Evolutionary conservation across 345 rosid species (phyloP).

Genomic region (Jatropha curcas): DNA sequence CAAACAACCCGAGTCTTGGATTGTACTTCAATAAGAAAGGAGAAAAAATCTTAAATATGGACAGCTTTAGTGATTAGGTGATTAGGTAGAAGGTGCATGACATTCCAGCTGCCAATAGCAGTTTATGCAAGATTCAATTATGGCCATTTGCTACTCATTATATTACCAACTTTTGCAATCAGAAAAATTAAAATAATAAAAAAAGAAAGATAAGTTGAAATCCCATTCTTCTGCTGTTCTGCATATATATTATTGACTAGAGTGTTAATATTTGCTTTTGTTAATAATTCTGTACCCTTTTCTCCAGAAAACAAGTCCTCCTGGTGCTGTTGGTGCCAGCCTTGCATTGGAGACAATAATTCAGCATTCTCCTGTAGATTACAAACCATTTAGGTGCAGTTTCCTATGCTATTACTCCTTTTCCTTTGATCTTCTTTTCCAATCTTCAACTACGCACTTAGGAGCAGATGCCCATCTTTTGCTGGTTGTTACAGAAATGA

Average conservation of each 20-base stretch:
- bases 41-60: not conserved
- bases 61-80: too few species aligned
- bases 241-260: not conserved
- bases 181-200: too few species aligned
- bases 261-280: not conserved
- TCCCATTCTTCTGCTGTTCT: not conserved
- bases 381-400: constrained; percentile 60
- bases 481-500: constrained; percentile 56
- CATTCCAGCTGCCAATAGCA: too few species aligned
- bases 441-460: constrained; percentile 6
- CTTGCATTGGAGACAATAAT: constrained; percentile 87
- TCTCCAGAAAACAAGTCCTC: constrained; percentile 75
- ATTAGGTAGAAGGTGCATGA: too few species aligned
- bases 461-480: constrained; percentile 2
- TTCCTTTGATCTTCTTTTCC: constrained; percentile 6
- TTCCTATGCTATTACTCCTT: constrained; percentile 11
- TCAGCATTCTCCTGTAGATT: constrained; percentile 61
- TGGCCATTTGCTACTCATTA: not conserved
- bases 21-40: not conserved
- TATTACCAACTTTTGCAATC: too few species aligned
- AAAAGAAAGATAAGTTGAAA: too few species aligned
- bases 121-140: too few species aligned
- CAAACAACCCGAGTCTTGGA: not conserved
- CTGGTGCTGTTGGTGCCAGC: constrained; percentile 88
- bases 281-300: constrained; percentile 6